phyloP scores from a whole-genome alignment of 768 basidiomycete species.

The Daedaleopsis nitida region DNA sequence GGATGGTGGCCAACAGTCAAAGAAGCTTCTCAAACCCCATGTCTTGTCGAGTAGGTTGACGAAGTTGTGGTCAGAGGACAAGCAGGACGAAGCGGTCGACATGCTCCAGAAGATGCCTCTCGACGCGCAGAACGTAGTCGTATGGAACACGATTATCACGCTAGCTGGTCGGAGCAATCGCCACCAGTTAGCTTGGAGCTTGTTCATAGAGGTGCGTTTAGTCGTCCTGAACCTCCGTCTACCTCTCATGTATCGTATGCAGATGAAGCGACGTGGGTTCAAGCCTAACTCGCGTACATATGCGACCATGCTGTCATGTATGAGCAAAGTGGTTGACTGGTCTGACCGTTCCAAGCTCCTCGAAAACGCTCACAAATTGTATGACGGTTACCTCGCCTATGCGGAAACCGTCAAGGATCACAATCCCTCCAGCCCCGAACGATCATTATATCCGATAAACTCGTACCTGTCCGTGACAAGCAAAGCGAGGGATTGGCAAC shows the following conservation, averaged over 20 bases:
- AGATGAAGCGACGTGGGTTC: slow-evolving; percentile 89
- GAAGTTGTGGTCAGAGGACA: slow-evolving; percentile 53
- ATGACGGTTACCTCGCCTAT: slow-evolving; percentile 56
- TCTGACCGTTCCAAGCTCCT: slow-evolving; percentile 58
- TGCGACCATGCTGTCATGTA: slow-evolving; percentile 64
- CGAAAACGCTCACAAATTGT: slow-evolving; percentile 58
- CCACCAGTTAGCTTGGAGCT: slow-evolving; percentile 60
- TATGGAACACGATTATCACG: slow-evolving; percentile 82
- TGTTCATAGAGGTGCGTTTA: slow-evolving; percentile 66
- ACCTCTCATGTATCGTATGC: not conserved
- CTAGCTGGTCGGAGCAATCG: slow-evolving; percentile 57
- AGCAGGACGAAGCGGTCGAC: slow-evolving; percentile 62
- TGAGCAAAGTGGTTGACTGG: slow-evolving; percentile 67
- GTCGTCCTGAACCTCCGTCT: not conserved
- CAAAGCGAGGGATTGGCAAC: slow-evolving; percentile 57
- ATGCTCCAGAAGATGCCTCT: slow-evolving; percentile 70
- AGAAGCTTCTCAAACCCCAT: slow-evolving; percentile 57
- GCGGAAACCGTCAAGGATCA: slow-evolving; percentile 49
- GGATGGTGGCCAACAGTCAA: not conserved
- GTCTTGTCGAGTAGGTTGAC: slow-evolving; percentile 60
- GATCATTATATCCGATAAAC: slow-evolving; percentile 52
- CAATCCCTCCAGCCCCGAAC: slow-evolving; percentile 48
- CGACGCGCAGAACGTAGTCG: slow-evolving; percentile 71
- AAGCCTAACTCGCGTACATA: slow-evolving; percentile 69
- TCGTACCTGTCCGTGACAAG: slow-evolving; percentile 71